Conservation (phyloP, 2,329 filamentous ascomycete species). For the Pseudocercospora fuligena region DNA sequence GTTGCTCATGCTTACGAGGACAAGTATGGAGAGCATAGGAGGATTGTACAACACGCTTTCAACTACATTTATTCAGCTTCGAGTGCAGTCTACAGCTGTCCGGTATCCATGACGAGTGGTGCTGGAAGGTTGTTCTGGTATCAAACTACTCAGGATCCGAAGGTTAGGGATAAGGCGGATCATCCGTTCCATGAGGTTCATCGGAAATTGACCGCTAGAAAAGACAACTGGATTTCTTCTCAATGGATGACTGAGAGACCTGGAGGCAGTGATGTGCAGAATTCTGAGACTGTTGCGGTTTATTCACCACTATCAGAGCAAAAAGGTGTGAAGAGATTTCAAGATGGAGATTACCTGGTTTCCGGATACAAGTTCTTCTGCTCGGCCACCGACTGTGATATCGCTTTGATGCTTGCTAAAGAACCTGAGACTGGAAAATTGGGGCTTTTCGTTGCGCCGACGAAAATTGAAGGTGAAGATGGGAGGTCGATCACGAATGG, state of each 20-base stretch:
- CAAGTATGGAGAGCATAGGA: slow-evolving; percentile 42
- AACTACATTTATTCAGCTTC: slow-evolving; percentile 25
- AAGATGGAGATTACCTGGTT: slow-evolving; percentile 55
- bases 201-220: slow-evolving; percentile 58
- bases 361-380: slow-evolving; percentile 75
- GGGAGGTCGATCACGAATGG: slow-evolving; percentile 60
- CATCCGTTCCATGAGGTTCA: slow-evolving; percentile 41
- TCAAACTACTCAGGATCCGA: not conserved
- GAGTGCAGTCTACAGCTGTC: slow-evolving; percentile 27
- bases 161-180: not conserved
- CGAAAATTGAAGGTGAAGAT: slow-evolving; percentile 47
- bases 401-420: slow-evolving; percentile 66
- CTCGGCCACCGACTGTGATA: slow-evolving; percentile 67
- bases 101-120: slow-evolving; percentile 28
- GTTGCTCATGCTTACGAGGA: slow-evolving; percentile 66
- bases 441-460: slow-evolving; percentile 68
- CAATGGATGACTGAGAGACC: slow-evolving; percentile 77
- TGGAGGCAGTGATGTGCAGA: slow-evolving; percentile 71
- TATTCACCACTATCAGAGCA: slow-evolving; percentile 43
- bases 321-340: slow-evolving; percentile 45
- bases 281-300: slow-evolving; percentile 59
- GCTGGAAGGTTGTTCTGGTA: slow-evolving; percentile 20
- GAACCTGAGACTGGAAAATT: slow-evolving; percentile 53
- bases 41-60: slow-evolving; percentile 25
- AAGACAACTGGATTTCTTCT: slow-evolving; percentile 64